phyloP scores from a whole-genome alignment of 2,329 filamentous ascomycete species.

The Epicoccum sorghinum region DNA sequence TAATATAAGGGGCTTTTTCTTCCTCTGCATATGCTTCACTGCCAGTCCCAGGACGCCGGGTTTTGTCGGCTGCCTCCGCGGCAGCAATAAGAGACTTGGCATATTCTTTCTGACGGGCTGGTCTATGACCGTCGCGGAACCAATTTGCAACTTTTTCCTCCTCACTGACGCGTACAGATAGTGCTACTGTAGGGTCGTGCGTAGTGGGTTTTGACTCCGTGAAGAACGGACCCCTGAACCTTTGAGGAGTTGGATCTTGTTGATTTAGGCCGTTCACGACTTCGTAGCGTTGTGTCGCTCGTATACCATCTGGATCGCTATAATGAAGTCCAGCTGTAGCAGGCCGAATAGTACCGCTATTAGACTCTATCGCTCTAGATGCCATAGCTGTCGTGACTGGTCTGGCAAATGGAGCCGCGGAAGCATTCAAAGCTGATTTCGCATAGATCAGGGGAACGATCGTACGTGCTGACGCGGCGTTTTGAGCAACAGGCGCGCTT shows the following conservation, averaged over 20 bases:
- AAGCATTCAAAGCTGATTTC: constrained; percentile 24
- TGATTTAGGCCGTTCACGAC: constrained; percentile 34
- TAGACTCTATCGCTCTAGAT: constrained; percentile 14
- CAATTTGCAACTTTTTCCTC: constrained; percentile 50
- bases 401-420: constrained; percentile 24
- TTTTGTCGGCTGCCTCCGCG: constrained; percentile 18
- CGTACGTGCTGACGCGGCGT: constrained; percentile 14
- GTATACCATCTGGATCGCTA: constrained; percentile 36
- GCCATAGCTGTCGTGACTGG: neutral
- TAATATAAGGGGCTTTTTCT: constrained; percentile 19
- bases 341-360: constrained; percentile 16
- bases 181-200: constrained; percentile 31
- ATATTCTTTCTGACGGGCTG: constrained; percentile 35
- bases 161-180: constrained; percentile 30
- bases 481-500: constrained; percentile 10
- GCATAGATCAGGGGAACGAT: neutral
- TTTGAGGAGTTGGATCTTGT: constrained; percentile 40
- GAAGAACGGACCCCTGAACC: constrained; percentile 48
- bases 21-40: constrained; percentile 9
- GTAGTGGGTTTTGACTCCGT: constrained; percentile 37
- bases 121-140: constrained; percentile 44
- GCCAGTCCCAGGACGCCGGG: constrained; percentile 21
- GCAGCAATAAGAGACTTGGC: constrained; percentile 29
- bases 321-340: constrained; percentile 24
- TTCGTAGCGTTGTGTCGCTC: constrained; percentile 21